Evolutionary conservation across 2,329 filamentous ascomycete species (phyloP).

Genomic region (Dactylellina parvicollis): DNA sequence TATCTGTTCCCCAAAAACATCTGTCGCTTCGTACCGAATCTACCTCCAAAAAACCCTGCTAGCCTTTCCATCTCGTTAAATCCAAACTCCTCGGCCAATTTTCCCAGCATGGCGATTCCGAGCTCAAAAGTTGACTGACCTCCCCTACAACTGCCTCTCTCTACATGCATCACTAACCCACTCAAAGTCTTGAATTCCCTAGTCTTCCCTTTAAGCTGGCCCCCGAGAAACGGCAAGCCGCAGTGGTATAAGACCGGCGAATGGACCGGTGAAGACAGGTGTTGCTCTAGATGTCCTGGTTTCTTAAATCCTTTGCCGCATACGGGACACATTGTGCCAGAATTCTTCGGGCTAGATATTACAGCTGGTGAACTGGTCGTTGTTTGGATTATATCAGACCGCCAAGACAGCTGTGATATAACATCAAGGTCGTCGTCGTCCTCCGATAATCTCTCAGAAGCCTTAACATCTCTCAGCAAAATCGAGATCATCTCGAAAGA

Average conservation of each 20-base stretch:
- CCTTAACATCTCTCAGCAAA: background rate
- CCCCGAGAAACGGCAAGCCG: conserved; percentile 5
- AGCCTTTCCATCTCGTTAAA: background rate
- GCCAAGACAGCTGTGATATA: background rate
- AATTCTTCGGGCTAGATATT: background rate
- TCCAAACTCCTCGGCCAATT: conserved; percentile 21
- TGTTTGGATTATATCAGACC: background rate
- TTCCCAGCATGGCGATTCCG: conserved; percentile 8
- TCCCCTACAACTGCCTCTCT: conserved; percentile 11
- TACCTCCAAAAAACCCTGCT: background rate
- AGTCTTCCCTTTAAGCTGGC: background rate
- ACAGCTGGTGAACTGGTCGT: background rate
- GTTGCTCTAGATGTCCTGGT: background rate
- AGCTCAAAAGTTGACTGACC: conserved; percentile 14
- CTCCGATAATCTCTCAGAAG: background rate
- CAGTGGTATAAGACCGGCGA: conserved; percentile 26
- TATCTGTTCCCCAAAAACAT: too few relatives aligned
- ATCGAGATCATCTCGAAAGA: background rate
- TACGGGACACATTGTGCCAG: background rate
- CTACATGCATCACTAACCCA: conserved; percentile 25
- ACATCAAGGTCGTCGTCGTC: conserved; percentile 11
- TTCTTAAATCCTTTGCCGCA: conserved; percentile 8
- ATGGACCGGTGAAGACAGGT: conserved; percentile 7
- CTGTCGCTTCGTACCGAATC: background rate
- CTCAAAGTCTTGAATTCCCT: conserved; percentile 29